Evolutionary conservation across 257 asterid genomes (phyloP), one percentile per base, ranked within the genome.

Genomic region (Avicennia marina): DNA sequence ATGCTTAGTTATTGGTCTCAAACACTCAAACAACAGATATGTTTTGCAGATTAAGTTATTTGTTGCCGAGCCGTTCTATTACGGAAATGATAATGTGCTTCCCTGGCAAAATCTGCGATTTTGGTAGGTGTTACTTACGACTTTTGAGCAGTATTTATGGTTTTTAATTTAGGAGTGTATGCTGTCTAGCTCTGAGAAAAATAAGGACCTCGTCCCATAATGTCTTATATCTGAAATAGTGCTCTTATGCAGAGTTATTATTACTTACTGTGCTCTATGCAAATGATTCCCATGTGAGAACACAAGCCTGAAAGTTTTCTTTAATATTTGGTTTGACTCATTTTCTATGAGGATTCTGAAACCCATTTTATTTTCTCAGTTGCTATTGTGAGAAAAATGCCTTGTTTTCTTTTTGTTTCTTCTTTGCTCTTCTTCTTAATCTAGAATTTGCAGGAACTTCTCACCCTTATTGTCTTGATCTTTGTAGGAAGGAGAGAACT

Each of bases 71-170:
- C 98, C 98, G 45, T 88, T 88, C 82, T 91, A 88, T 69, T 73
- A 75, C 70, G 94, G 95, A 66, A 77, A 72, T 50, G 90, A 81
- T 25, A 69, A 68, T 71, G 63, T 59, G 56, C 95, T 88, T 57
- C 98, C 98, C 52, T 91, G 98, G 98, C 86, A 88, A 65, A 81
- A 77, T 66, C 75, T 91, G 68, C 85, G 96, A 32, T 91, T 91
- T 68, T 91, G 98, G 98, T 91, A 69, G 65, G 74, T 68, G 21
- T 60, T 42, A 20, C 51, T 11, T 66, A 16, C 52, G 49, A 20
- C 41, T 16, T 50, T 6, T 40, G 41, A 29, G 49, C 13, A 54
- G 21, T 12, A 15, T 55, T 56, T 6, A 26, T 53, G 34, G 16
- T n/a, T n/a, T n/a, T n/a, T n/a, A n/a, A n/a, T n/a, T n/a, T n/a